phyloP scores from a whole-genome alignment of 371 early-diverging fungal genomes.

The Mortierella sp. region DNA sequence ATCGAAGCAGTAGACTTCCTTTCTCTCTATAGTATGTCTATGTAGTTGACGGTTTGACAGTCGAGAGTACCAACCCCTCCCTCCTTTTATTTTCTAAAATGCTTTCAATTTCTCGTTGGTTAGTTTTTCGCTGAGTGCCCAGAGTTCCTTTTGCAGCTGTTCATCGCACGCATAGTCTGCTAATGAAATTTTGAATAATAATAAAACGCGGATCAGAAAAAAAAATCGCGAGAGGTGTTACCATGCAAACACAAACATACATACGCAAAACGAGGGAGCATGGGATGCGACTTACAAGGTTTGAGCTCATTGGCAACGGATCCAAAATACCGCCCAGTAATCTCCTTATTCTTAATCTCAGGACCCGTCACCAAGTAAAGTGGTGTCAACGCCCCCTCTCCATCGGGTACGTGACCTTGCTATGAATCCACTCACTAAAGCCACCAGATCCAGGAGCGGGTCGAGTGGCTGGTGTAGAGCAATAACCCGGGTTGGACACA shows the following conservation, averaged over 20 bases:
- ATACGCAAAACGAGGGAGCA: background rate
- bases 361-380: conserved; percentile 76
- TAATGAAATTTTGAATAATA: conserved; percentile 25
- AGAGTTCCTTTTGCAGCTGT: conserved; percentile 56
- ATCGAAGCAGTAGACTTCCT: no score
- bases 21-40: no score
- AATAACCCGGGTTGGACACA: no score
- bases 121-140: conserved; percentile 59
- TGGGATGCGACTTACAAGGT: conserved; percentile 22
- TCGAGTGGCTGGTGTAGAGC: no score
- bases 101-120: conserved; percentile 51
- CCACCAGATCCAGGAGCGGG: no score
- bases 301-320: conserved; percentile 25
- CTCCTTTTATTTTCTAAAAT: no score
- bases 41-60: no score
- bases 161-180: conserved; percentile 36
- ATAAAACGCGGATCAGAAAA: no score
- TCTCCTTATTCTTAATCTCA: conserved; percentile 63
- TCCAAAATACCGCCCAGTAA: conserved; percentile 68
- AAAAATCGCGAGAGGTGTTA: background rate
- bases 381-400: conserved; percentile 73
- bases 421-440: conserved; percentile 31
- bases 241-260: background rate
- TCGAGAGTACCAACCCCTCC: no score
- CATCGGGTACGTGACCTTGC: conserved; percentile 3